Evolutionary conservation across 192 early-diverging fungal genomes (phyloP).

Genomic region (Podila minutissima): DNA sequence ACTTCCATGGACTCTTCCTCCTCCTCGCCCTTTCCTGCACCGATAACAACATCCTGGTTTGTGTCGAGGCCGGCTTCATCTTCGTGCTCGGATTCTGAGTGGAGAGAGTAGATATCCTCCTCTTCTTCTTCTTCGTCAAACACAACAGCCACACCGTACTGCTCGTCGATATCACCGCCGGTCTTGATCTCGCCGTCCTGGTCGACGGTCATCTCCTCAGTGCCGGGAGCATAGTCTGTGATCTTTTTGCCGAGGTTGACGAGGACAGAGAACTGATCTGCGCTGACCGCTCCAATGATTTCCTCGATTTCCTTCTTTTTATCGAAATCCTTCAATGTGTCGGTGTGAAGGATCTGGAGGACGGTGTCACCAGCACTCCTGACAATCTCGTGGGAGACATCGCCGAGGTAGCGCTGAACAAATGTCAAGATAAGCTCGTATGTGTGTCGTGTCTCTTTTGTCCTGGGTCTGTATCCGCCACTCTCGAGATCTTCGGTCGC

Average conservation of each 20-base stretch:
- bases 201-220: constrained; percentile 64
- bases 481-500: constrained; percentile 91
- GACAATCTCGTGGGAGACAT: constrained; percentile 92
- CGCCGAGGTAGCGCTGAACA: constrained; percentile 82
- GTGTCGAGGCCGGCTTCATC: constrained; percentile 64
- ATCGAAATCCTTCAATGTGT: constrained; percentile 87
- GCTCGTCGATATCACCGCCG: constrained; percentile 79
- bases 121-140: constrained; percentile 97
- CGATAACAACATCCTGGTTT: constrained; percentile 44
- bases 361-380: constrained; percentile 89
- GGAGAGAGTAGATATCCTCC: constrained; percentile 76
- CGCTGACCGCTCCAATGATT: constrained; percentile 73
- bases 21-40: constrained; percentile 45
- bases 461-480: constrained; percentile 86
- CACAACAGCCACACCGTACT: constrained; percentile 93
- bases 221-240: constrained; percentile 82
- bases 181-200: constrained; percentile 60
- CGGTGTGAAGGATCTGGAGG: constrained; percentile 85
- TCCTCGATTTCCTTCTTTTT: constrained; percentile 87
- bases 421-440: constrained; percentile 93
- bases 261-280: constrained; percentile 87
- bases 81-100: constrained; percentile 71
- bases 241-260: constrained; percentile 95
- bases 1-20: constrained; percentile 62
- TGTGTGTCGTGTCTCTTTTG: constrained; percentile 86